These are phyloP conservation scores for Exophiala viscosa DNA, from an alignment of 2,329 filamentous ascomycete species.

Conservation along the genomic window DNA sequence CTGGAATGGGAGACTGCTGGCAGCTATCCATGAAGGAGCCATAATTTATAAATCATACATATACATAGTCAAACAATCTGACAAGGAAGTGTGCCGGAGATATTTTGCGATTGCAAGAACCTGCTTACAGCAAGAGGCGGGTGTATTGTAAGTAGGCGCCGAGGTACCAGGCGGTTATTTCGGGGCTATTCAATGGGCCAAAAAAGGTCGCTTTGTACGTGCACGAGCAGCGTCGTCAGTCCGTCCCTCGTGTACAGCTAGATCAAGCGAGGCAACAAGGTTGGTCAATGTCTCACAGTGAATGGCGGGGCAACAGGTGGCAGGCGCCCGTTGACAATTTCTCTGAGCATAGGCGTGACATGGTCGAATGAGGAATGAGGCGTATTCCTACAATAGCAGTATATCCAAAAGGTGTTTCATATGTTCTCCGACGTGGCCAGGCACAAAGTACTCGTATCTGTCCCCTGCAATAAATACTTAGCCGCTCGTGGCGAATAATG, in stretches of 20 bases:
- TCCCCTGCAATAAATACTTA: constrained; percentile 1
- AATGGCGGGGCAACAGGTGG: too few species aligned
- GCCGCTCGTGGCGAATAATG: constrained; percentile 21
- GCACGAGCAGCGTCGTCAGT: too few species aligned
- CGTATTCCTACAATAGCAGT: too few species aligned
- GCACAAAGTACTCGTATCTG: neutral
- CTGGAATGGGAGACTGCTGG: neutral
- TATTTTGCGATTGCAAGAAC: too few species aligned
- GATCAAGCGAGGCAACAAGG: neutral
- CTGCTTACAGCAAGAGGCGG: too few species aligned
- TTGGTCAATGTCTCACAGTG: too few species aligned
- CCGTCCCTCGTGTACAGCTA: neutral
- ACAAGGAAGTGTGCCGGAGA: too few species aligned
- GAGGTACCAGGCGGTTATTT: neutral
- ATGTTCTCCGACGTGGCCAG: neutral
- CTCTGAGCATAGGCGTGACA: too few species aligned
- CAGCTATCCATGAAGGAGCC: neutral
- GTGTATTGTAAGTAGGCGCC: neutral
- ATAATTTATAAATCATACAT: neutral
- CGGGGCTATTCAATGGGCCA: neutral
- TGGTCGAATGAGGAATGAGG: too few species aligned
- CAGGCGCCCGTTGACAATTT: too few species aligned
- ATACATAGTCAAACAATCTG: neutral
- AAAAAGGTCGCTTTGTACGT: neutral
- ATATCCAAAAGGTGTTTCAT: constrained; percentile 6